These are phyloP conservation scores for Didymosphaeria variabile DNA, from an alignment of 2,329 filamentous ascomycete genomes.

Conservation along the genomic window DNA sequence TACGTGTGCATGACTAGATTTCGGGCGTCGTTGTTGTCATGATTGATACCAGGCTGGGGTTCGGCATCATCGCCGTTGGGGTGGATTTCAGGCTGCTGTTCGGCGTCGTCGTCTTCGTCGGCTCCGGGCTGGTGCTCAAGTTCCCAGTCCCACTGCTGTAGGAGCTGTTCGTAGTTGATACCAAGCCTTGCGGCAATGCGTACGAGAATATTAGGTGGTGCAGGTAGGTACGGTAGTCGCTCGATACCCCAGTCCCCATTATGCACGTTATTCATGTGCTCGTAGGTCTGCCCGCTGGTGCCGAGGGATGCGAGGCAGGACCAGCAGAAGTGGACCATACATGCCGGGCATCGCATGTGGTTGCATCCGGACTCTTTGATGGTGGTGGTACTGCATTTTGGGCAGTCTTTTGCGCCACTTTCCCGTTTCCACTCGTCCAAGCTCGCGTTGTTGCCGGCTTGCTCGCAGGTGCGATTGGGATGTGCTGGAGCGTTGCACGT, in stretches of 20 bases:
- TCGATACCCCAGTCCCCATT: constrained; percentile 19
- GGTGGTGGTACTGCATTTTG: not conserved
- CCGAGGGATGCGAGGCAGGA: not conserved
- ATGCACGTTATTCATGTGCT: constrained; percentile 1
- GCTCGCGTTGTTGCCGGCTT: not conserved
- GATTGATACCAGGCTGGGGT: not conserved
- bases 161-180: not conserved
- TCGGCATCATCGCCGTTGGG: not conserved
- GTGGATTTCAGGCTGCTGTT: not conserved
- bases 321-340: constrained; percentile 4
- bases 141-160: not conserved
- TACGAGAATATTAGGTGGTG: not conserved
- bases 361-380: constrained; percentile 2
- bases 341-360: constrained; percentile 3
- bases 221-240: not conserved
- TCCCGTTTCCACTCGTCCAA: not conserved
- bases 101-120: not conserved
- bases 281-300: not conserved
- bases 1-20: not conserved
- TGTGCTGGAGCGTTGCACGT: not conserved
- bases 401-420: constrained; percentile 2
- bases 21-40: not conserved
- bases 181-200: not conserved
- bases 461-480: not conserved
- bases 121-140: not conserved